Conservation (phyloP, 2,329 filamentous ascomycete genomes). For the Xylariaceae sp. region DNA sequence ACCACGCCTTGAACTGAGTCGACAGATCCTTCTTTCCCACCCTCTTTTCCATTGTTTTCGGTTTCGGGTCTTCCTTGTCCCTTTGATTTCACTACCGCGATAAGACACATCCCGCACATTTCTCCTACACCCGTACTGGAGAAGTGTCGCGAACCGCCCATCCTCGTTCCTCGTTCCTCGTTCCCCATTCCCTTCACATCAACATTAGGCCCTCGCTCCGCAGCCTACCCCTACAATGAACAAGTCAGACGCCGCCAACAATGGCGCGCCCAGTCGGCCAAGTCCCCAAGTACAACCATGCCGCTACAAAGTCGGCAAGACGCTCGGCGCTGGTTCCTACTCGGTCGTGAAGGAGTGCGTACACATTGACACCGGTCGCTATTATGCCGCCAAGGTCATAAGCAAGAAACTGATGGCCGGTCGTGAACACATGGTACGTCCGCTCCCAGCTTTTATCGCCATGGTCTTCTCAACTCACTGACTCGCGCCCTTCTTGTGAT, state of each 20-base stretch:
- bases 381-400: constrained; percentile 98
- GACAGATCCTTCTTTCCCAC: not conserved
- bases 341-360: constrained; percentile 99
- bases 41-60: not conserved
- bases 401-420: constrained; percentile 98
- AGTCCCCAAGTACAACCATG: constrained; percentile 80
- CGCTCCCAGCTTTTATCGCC: not conserved
- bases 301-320: constrained; percentile 98
- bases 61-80: not conserved
- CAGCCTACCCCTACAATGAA: constrained; percentile 21
- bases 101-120: not conserved
- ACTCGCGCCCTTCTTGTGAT: not conserved
- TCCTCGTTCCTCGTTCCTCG: not conserved
- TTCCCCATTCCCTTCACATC: not conserved
- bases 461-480: not conserved
- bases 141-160: not conserved
- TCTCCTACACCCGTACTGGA: not conserved
- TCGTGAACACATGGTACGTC: constrained; percentile 87
- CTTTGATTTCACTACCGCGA: not conserved
- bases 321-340: constrained; percentile 91
- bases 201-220: not conserved
- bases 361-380: constrained; percentile 93
- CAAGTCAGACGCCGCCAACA: constrained; percentile 22
- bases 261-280: constrained; percentile 28
- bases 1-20: not conserved